Conservation (phyloP, 2,329 filamentous ascomycete genomes). For the Stenocarpella maydis region DNA sequence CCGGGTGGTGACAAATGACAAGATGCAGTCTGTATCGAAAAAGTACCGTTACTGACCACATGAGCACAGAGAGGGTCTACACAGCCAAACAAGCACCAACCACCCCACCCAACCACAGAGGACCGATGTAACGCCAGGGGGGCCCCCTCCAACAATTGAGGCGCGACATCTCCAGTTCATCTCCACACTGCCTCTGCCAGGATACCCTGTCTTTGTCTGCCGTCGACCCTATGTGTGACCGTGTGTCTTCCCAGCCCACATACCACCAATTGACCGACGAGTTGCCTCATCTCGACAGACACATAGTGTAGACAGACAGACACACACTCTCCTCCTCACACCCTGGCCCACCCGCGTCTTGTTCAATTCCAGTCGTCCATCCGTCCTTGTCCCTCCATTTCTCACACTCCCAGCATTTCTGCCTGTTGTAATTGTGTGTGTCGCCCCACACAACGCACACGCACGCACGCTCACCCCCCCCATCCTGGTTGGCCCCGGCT, state of each 20-base stretch:
- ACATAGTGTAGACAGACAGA: constrained; percentile 27
- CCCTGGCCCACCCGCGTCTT: neutral
- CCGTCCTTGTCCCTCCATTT: neutral
- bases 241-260: constrained; percentile 14
- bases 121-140: constrained; percentile 4
- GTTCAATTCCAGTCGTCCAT: neutral
- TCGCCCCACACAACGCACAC: neutral
- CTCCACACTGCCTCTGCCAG: constrained; percentile 17
- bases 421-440: neutral
- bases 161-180: constrained; percentile 25
- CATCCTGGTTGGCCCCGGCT: constrained; percentile 25
- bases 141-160: neutral
- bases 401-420: constrained; percentile 3
- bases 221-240: constrained; percentile 10
- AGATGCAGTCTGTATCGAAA: neutral
- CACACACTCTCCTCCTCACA: constrained; percentile 17
- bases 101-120: constrained; percentile 12
- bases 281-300: constrained; percentile 28
- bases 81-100: constrained; percentile 9
- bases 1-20: neutral
- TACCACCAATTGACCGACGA: constrained; percentile 20
- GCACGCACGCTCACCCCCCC: too few species aligned
- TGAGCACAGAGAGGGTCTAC: constrained; percentile 14
- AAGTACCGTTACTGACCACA: neutral
- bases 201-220: constrained; percentile 18